Percentiles rank a stretch among this genome's conserved stretches.
phyloP scores from a whole-genome alignment of 257 asterid genomes.

The Capsicum chinense region DNA sequence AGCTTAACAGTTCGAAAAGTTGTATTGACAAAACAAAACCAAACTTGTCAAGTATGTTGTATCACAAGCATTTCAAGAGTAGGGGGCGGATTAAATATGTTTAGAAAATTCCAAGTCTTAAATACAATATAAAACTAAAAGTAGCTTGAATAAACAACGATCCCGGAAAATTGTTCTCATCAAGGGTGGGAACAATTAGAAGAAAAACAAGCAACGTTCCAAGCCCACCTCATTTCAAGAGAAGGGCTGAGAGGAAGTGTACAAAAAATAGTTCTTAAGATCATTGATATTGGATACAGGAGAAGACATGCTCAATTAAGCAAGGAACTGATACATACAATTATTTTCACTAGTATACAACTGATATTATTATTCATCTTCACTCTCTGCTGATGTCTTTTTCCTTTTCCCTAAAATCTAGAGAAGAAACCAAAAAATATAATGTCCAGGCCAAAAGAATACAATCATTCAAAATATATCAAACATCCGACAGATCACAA shows the following conservation, averaged over 20 bases:
- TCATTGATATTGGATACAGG: neutral
- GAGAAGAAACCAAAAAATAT: neutral
- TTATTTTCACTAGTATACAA: constrained; percentile 25
- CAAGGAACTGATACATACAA: constrained; percentile 24
- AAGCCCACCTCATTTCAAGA: neutral
- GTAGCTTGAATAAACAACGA: neutral
- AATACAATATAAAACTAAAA: neutral
- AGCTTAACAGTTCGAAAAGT: constrained; percentile 10
- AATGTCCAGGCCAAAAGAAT: constrained; percentile 23
- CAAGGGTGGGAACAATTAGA: neutral
- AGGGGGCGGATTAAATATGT: neutral
- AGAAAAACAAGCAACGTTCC: neutral
- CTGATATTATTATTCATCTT: constrained; percentile 26
- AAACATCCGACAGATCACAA: constrained; percentile 15
- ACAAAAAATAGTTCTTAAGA: neutral
- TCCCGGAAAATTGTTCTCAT: neutral
- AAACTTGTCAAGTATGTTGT: neutral
- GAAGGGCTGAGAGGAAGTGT: neutral
- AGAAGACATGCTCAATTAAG: constrained; percentile 17
- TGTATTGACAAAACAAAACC: neutral
- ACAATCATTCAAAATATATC: constrained; percentile 25
- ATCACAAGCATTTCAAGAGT: neutral
- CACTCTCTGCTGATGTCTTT: constrained; percentile 17
- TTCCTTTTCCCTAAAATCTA: constrained; percentile 22
- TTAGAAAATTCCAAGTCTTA: neutral